These are phyloP conservation scores for Epichloe glyceriae DNA, from an alignment of 2,329 filamentous ascomycete species.

Conservation along the genomic window DNA sequence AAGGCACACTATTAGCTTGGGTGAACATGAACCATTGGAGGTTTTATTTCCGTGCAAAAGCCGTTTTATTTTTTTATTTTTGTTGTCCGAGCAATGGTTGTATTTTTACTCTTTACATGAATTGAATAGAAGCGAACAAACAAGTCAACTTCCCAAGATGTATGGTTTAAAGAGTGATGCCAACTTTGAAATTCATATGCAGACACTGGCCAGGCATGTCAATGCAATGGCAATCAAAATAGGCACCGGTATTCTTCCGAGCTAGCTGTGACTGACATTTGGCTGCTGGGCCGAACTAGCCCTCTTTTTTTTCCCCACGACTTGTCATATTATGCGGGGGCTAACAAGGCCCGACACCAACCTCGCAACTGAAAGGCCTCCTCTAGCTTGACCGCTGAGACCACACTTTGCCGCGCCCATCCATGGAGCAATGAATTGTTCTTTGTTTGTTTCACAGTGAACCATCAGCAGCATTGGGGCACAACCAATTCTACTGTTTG, in stretches of 20 bases:
- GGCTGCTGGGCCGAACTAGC: neutral
- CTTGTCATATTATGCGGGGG: neutral
- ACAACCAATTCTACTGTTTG: neutral
- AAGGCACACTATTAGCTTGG: conserved; percentile 4
- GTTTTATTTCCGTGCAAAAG: neutral
- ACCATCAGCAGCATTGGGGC: neutral
- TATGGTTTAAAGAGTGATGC: too few relatives aligned
- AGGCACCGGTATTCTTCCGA: conserved; percentile 1
- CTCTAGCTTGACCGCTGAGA: neutral
- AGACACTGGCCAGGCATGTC: neutral
- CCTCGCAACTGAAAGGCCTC: conserved; percentile 1
- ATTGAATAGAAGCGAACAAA: neutral
- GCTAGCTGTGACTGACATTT: neutral
- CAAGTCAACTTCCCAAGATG: too few relatives aligned
- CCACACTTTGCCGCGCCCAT: neutral
- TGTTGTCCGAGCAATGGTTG: neutral
- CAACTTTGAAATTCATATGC: neutral
- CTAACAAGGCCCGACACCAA: conserved; percentile 1
- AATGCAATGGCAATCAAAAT: too few relatives aligned
- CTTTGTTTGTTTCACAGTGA: neutral
- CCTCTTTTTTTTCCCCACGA: neutral
- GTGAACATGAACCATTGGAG: conserved; percentile 1
- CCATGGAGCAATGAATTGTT: neutral
- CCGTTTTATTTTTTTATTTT: neutral
- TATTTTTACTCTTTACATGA: neutral